Percentiles rank a stretch among this genome's conserved stretches.
Conservation (phyloP, 75 land plant species). For the Azolla pinnata region DNA sequence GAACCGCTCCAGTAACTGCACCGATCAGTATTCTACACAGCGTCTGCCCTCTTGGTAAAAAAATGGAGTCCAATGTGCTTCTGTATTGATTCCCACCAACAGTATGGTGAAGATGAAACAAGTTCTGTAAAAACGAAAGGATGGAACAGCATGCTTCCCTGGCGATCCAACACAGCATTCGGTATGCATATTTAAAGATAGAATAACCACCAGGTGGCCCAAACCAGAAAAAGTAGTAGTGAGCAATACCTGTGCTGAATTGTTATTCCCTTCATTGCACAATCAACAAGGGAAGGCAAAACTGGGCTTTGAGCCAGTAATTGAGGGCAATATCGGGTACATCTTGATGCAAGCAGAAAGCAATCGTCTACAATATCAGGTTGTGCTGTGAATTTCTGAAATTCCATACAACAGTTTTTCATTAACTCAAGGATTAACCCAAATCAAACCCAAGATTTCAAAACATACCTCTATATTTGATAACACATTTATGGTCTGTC, state of each 20-base stretch:
- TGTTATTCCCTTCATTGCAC: slow-evolving; percentile 83
- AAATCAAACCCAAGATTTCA: not conserved
- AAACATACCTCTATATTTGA: slow-evolving; percentile 54
- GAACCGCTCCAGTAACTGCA: slow-evolving; percentile 87
- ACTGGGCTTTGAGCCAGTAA: slow-evolving; percentile 63
- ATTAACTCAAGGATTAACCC: not conserved
- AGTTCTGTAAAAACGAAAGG: slow-evolving; percentile 73
- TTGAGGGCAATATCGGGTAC: slow-evolving; percentile 91
- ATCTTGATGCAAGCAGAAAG: slow-evolving; percentile 89
- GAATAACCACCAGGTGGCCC: not conserved
- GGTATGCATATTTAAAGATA: not conserved
- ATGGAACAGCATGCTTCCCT: slow-evolving; percentile 97
- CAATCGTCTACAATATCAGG: slow-evolving; percentile 99
- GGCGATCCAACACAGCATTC: slow-evolving; percentile 1
- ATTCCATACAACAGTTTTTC: not conserved
- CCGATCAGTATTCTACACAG: slow-evolving; percentile 76
- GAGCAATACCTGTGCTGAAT: slow-evolving; percentile 89
- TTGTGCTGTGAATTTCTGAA: slow-evolving; percentile 75
- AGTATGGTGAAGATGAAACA: slow-evolving; percentile 58
- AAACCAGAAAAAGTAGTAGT: not conserved
- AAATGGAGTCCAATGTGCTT: slow-evolving; percentile 47
- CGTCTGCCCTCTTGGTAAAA: slow-evolving; percentile 69
- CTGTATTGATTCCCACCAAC: slow-evolving; percentile 40
- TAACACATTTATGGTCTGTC: slow-evolving; percentile 56
- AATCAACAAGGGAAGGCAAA: slow-evolving; percentile 67